These are phyloP conservation scores for Chaetoscypha palmicola DNA, from an alignment of 2,329 filamentous ascomycete species.

Conservation along the genomic window DNA sequence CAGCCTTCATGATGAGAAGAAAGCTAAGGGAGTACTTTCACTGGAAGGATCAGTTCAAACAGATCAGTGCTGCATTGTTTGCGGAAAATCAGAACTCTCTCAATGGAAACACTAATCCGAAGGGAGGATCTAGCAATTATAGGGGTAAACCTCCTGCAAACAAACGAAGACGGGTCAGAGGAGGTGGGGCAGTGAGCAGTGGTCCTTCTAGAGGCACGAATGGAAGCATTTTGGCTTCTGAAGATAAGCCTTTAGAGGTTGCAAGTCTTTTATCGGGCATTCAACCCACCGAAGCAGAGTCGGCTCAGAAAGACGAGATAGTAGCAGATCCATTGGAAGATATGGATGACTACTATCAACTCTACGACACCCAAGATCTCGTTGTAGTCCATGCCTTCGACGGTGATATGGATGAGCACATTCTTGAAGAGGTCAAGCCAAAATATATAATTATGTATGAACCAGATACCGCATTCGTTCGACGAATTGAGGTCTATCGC, in stretches of 20 bases:
- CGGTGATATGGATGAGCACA: conserved; percentile 89
- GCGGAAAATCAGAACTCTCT: conserved; percentile 72
- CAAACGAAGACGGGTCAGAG: conserved; percentile 78
- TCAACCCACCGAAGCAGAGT: conserved; percentile 70
- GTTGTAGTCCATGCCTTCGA: conserved; percentile 90
- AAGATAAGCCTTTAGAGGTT: conserved; percentile 78
- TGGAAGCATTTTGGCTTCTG: conserved; percentile 67
- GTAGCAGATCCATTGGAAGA: conserved; percentile 74
- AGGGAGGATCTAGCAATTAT: conserved; percentile 36
- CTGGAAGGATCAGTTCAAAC: conserved; percentile 87
- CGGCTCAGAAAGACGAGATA: conserved; percentile 68
- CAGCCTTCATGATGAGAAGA: conserved; percentile 80
- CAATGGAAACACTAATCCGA: conserved; percentile 55
- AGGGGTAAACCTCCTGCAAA: conserved; percentile 64
- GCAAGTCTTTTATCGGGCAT: conserved; percentile 77
- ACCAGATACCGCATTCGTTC: conserved; percentile 88
- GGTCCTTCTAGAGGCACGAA: conserved; percentile 59
- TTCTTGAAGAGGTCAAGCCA: conserved; percentile 90
- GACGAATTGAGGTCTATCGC: conserved; percentile 89
- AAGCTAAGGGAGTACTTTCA: conserved; percentile 78
- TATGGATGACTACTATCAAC: conserved; percentile 86
- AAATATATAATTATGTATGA: conserved; percentile 99
- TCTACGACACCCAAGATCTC: conserved; percentile 86
- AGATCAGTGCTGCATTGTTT: conserved; percentile 73
- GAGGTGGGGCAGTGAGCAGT: conserved; percentile 58